Percentiles rank a stretch among this genome's conserved stretches.
Evolutionary conservation across 352 stramenopile genomes (phyloP).

Genomic region (Stephanocyclus meneghinianus): DNA sequence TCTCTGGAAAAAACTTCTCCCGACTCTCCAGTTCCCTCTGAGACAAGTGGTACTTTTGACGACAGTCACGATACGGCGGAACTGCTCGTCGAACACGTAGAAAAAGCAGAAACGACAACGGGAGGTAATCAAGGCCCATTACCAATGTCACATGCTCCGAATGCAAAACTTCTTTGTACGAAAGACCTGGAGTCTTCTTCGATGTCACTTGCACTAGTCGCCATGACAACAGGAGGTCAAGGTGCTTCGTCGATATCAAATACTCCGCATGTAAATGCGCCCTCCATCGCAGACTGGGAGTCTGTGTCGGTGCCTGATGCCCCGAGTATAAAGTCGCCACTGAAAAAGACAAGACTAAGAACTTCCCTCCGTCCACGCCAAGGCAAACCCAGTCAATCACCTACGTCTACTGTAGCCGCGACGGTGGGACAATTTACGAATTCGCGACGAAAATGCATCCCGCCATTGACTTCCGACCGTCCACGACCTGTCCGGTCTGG

Average conservation of each 20-base stretch:
- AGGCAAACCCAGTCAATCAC: slow-evolving; percentile 16
- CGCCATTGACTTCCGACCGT: slow-evolving; percentile 17
- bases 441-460: slow-evolving; percentile 13
- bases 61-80: background rate
- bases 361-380: background rate
- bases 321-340: background rate
- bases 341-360: background rate
- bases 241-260: too few species aligned
- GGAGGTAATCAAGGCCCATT: background rate
- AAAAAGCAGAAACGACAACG: background rate
- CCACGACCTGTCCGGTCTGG: slow-evolving; percentile 28
- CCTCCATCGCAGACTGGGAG: too few species aligned
- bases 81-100: background rate
- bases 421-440: slow-evolving; percentile 23
- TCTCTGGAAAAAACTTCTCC: background rate
- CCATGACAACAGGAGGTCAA: too few species aligned
- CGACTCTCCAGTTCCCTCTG: background rate
- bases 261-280: too few species aligned
- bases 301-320: too few species aligned
- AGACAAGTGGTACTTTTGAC: background rate
- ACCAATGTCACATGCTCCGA: background rate
- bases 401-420: slow-evolving; percentile 36
- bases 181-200: too few species aligned
- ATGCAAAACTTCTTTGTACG: background rate
- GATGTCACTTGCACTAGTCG: too few species aligned